Evolutionary conservation across 371 early-diverging fungal genomes (phyloP).

Genomic region (Apophysomyces variabilis): DNA sequence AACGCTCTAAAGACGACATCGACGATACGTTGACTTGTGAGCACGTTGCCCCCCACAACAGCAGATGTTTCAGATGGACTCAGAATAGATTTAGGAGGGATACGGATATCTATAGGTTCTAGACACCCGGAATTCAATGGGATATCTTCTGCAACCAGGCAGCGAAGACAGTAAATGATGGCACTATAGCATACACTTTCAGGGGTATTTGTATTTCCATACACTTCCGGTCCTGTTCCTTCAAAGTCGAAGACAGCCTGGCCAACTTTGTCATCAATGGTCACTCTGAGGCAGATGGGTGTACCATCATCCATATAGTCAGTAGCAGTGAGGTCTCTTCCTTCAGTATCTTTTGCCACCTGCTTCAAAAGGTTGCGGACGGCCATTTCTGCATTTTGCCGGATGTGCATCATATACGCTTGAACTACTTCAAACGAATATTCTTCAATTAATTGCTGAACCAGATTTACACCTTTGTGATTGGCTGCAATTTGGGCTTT

Average conservation of each 20-base stretch:
- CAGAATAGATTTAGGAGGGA: conserved; percentile 80
- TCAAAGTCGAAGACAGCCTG: conserved; percentile 91
- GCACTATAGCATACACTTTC: conserved; percentile 79
- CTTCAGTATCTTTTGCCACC: conserved; percentile 49
- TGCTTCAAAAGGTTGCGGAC: conserved; percentile 77
- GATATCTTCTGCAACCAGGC: conserved; percentile 86
- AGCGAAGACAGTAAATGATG: conserved; percentile 93
- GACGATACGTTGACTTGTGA: conserved; percentile 92
- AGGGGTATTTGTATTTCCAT: conserved; percentile 74
- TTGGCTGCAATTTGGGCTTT: conserved; percentile 97
- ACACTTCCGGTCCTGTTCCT: conserved; percentile 89
- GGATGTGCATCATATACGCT: conserved; percentile 90
- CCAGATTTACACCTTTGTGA: conserved; percentile 88
- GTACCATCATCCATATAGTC: conserved; percentile 97
- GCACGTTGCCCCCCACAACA: conserved; percentile 97
- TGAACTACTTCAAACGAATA: conserved; percentile 89
- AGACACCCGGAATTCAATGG: conserved; percentile 97
- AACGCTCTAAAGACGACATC: conserved; percentile 93
- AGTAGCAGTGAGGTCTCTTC: conserved; percentile 59
- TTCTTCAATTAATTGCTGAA: conserved; percentile 81
- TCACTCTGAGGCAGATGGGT: conserved; percentile 76
- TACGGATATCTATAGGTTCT: conserved; percentile 77
- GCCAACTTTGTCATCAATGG: conserved; percentile 74
- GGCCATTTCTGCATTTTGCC: conserved; percentile 86
- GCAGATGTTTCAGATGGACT: conserved; percentile 85